Evolutionary conservation across 2,329 filamentous ascomycete genomes (phyloP), one percentile per base, ranked within the genome.

Genomic region (Ceratocystis alfenasii): DNA sequence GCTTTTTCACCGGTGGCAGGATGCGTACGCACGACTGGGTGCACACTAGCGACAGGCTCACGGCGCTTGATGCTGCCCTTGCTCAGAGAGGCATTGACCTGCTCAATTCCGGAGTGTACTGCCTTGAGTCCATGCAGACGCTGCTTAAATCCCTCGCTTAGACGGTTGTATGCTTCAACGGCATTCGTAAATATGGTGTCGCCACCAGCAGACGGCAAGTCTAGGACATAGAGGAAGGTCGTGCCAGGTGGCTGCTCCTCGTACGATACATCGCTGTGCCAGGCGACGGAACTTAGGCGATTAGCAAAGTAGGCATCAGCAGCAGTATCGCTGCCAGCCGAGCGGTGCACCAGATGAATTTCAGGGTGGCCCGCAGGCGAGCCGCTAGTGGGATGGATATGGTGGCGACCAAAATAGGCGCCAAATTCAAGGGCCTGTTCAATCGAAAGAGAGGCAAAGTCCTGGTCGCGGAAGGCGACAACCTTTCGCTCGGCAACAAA

Each of bases 201-300:
- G 61, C 91, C 92, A 45, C 91, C 91, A 0, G 84, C 86, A 48
- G 83, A 79, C 0, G 91, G 91, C 57, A 83, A 86, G 72, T 96
- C 90, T n/a, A 96, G 81, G 62, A 91, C 80, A 73, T 95, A 95
- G 45, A 96, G 76, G 76, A 96, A 95, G 0, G 92, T 95, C 0
- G 90, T 96, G 36, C 90, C 90, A 0, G 92, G 90, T 1, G 92
- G 90, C 76, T 96, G 91, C 70, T 83, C 78, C 77, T 96, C 92
- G 73, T 95, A 96, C 0, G 88, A 89, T 1, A 95, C 87, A 70
- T 96, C 91, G 0, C 86, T 89, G 76, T 96, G 91, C 90, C 90
- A 96, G 6, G 89, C 89, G 1, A 95, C 85, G 0, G 87, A 89
- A 75, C 87, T 93, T n/a, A 66, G 22, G 2, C 88, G 82, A 60